phyloP scores from a whole-genome alignment of 1,284 basidiomycete species.

The Golubevia sp. region DNA sequence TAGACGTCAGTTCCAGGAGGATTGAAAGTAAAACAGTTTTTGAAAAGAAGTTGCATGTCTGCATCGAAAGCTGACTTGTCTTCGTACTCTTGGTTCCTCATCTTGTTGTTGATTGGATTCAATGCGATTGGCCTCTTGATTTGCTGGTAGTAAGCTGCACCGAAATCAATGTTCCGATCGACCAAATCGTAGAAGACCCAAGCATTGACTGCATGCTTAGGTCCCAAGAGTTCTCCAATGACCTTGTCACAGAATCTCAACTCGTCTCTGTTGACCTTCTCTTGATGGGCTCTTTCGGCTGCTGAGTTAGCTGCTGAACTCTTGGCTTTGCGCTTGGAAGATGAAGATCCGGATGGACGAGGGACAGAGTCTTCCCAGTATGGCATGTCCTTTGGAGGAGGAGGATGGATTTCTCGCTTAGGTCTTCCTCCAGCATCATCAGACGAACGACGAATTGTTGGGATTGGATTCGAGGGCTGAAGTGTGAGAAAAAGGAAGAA shows the following conservation, averaged over 20 bases:
- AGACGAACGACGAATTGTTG: slow-evolving; percentile 62
- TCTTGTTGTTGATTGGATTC: slow-evolving; percentile 77
- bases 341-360: background rate
- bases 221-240: slow-evolving; percentile 77
- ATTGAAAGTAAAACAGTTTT: slow-evolving; percentile 92
- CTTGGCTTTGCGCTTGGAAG: background rate
- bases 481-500: background rate
- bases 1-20: slow-evolving; percentile 84
- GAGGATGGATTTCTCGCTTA: slow-evolving; percentile 95
- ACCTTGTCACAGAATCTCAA: slow-evolving; percentile 80
- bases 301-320: background rate
- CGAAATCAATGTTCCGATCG: slow-evolving; percentile 75
- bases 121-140: slow-evolving; percentile 92
- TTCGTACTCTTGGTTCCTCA: slow-evolving; percentile 76
- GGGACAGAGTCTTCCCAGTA: slow-evolving; percentile 71
- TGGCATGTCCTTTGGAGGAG: slow-evolving; percentile 85
- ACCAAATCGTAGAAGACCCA: slow-evolving; percentile 92
- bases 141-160: slow-evolving; percentile 83
- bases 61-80: slow-evolving; percentile 79
- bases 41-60: slow-evolving; percentile 91
- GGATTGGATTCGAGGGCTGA: slow-evolving; percentile 9
- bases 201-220: slow-evolving; percentile 75
- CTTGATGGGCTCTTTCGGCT: slow-evolving; percentile 67
- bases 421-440: slow-evolving; percentile 73
- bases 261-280: slow-evolving; percentile 77